Conservation (phyloP, 2,329 filamentous ascomycete species). For the Ceratocystiopsis sp. region DNA sequence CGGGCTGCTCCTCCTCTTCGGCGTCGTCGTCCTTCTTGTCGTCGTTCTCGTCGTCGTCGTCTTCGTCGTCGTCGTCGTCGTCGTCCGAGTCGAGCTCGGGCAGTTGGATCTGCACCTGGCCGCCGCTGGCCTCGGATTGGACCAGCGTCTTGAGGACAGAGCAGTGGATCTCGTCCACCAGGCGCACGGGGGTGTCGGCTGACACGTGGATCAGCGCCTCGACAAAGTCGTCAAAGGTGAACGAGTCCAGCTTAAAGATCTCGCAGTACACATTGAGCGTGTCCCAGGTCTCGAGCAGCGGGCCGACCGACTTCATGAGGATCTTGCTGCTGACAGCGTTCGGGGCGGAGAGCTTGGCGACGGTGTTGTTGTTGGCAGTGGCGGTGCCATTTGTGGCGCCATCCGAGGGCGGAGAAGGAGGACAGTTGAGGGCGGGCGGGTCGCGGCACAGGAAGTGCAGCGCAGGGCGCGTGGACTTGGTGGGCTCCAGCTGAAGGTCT, state of each 20-base stretch:
- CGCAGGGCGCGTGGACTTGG: conserved; percentile 50
- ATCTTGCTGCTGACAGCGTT: conserved; percentile 39
- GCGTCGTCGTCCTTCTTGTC: conserved; percentile 23
- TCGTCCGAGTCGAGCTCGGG: conserved; percentile 59
- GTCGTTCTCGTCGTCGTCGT: conserved; percentile 38
- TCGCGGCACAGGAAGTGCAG: conserved; percentile 63
- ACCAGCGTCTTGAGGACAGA: conserved; percentile 78
- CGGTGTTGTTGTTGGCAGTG: conserved; percentile 20
- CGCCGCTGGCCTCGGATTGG: conserved; percentile 54
- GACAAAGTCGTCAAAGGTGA: conserved; percentile 92
- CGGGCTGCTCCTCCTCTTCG: conserved; percentile 32
- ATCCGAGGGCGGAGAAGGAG: no score
- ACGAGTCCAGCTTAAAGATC: conserved; percentile 85
- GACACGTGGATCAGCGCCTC: conserved; percentile 70
- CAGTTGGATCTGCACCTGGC: conserved; percentile 61
- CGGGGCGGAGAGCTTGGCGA: conserved; percentile 22
- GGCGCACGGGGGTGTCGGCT: conserved; percentile 57
- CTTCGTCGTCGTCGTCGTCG: conserved; percentile 46
- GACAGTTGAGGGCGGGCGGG: conserved; percentile 21
- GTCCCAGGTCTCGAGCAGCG: conserved; percentile 83
- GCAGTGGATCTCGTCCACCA: conserved; percentile 85
- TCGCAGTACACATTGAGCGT: conserved; percentile 97
- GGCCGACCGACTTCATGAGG: conserved; percentile 69
- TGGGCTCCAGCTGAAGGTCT: conserved; percentile 65
- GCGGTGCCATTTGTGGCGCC: no score